Evolutionary conservation across 2,329 filamentous ascomycete species (phyloP), one percentile per base, ranked within the genome.

Genomic region (Exophiala mesophila): DNA sequence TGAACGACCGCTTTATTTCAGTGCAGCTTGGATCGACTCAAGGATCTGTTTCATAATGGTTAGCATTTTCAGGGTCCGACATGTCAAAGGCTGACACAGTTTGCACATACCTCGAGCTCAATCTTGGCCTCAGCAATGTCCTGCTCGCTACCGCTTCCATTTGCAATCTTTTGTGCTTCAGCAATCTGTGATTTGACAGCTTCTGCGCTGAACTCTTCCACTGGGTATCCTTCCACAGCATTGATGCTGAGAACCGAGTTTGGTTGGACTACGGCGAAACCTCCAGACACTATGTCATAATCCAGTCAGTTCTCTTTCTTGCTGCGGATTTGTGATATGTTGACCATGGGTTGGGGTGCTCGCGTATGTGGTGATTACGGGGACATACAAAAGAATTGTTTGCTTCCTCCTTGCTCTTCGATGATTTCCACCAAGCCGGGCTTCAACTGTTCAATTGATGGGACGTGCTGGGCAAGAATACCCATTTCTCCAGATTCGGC

Each of bases 121-220:
- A 98, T 90, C 81, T 96, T 97, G 57, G 92, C 92, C 81, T 98
- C 92, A 55, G 90, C 90, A 71, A 97, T 86, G 64, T 97, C 92
- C 73, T 88, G 83, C 80, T 96, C 92, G 69, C 88, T 96, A 63
- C 90, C 92, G 64, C 76, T 81, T 63, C 92, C 92, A 67, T 72
- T 81, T 60, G 83, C 88, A 64, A 97, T 83, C 82, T 96, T 97
- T 73, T 95, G 87, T 55, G 89, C 88, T 76, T 98, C 92, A 49
- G 86, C 72, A 60, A 97, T 88, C 76, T 96, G 90, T 63, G 83
- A 80, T 64, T 79, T 80, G 67, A 98, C 86, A 56, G 86, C 82
- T 74, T 97, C 92, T 57, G 81, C 74, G 77, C 86, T 95, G 78
- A 98, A 98, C 64, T 96, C 88, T 71, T 97, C 92, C 46, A 98